Conservation (phyloP, 768 basidiomycete genomes). For the Russula sp. region DNA sequence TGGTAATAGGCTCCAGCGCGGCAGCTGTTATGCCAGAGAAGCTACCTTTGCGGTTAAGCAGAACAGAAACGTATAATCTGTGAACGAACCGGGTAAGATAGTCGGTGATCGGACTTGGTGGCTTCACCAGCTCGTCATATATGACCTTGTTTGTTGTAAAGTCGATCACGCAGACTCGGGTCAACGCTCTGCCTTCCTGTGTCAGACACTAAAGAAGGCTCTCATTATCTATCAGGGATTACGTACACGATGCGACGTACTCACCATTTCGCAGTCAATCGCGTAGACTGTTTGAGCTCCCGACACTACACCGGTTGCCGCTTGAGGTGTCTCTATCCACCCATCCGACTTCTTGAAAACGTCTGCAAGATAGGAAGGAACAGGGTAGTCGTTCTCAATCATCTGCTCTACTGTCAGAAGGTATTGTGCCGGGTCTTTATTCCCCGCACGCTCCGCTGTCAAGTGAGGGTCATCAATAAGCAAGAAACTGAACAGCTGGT, state of each 20-base stretch:
- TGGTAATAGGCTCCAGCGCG: conserved; percentile 61
- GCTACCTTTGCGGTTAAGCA: conserved; percentile 36
- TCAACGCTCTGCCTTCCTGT: conserved; percentile 83
- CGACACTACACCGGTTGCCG: conserved; percentile 30
- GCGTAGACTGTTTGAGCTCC: conserved; percentile 55
- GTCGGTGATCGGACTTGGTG: conserved; percentile 75
- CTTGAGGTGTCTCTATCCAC: conserved; percentile 79
- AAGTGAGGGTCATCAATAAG: background rate
- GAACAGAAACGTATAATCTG: background rate
- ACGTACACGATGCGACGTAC: conserved; percentile 23
- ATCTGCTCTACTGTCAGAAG: conserved; percentile 77
- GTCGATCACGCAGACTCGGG: conserved; percentile 81
- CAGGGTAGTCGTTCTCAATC: conserved; percentile 90
- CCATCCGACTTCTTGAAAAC: conserved; percentile 56
- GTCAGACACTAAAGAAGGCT: conserved; percentile 67
- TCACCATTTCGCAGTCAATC: conserved; percentile 96
- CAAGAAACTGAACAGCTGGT: background rate
- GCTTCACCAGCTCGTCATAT: conserved; percentile 89
- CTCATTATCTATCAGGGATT: background rate
- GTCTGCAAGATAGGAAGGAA: conserved; percentile 80
- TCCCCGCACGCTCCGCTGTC: conserved; percentile 53
- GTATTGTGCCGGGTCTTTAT: conserved; percentile 64
- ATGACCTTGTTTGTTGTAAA: no score
- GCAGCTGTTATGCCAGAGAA: conserved; percentile 92
- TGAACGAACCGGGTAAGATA: conserved; percentile 78